phyloP scores from a whole-genome alignment of 352 stramenopile species.

The Pythium apleroticum region DNA sequence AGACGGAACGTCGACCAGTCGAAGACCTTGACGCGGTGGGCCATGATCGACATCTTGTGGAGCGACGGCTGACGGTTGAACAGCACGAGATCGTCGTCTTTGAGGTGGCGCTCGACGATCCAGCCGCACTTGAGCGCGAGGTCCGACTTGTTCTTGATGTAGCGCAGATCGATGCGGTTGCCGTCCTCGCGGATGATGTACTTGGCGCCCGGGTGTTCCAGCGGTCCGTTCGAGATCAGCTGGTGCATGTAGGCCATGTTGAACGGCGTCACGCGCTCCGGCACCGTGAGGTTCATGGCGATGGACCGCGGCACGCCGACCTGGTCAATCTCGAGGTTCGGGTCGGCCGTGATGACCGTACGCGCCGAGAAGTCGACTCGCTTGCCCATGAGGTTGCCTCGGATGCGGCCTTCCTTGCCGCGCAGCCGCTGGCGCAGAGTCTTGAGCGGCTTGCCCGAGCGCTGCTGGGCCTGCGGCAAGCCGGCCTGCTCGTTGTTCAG shows the following conservation, averaged over 20 bases:
- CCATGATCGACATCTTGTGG: slow-evolving; percentile 99
- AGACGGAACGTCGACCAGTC: slow-evolving; percentile 99
- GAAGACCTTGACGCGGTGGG: slow-evolving; percentile 98
- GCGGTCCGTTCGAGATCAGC: slow-evolving; percentile 95
- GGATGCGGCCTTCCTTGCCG: slow-evolving; percentile 98
- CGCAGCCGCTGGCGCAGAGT: slow-evolving; percentile 95
- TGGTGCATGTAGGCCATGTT: slow-evolving; percentile 96
- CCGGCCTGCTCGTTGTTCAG: slow-evolving; percentile 98
- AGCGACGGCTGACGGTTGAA: slow-evolving; percentile 99
- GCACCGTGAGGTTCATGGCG: slow-evolving; percentile 98
- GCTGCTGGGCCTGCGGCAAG: slow-evolving; percentile 95
- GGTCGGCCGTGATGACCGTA: slow-evolving; percentile 99
- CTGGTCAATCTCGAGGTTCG: slow-evolving; percentile 99
- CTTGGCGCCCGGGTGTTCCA: slow-evolving; percentile 96
- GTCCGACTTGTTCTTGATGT: slow-evolving; percentile 97
- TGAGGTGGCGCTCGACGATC: slow-evolving; percentile 98
- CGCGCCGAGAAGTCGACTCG: slow-evolving; percentile 99
- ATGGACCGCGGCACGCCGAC: slow-evolving; percentile 98
- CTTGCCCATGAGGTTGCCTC: slow-evolving; percentile 99
- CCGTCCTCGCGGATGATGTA: slow-evolving; percentile 98
- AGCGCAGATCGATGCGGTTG: slow-evolving; percentile 97
- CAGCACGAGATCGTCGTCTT: slow-evolving; percentile 98
- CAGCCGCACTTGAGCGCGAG: slow-evolving; percentile 95
- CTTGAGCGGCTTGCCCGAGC: slow-evolving; percentile 97
- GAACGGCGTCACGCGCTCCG: slow-evolving; percentile 98